These are phyloP conservation scores for Basipetospora chlamydospora DNA, from an alignment of 2,329 filamentous ascomycete genomes.

Conservation along the genomic window DNA sequence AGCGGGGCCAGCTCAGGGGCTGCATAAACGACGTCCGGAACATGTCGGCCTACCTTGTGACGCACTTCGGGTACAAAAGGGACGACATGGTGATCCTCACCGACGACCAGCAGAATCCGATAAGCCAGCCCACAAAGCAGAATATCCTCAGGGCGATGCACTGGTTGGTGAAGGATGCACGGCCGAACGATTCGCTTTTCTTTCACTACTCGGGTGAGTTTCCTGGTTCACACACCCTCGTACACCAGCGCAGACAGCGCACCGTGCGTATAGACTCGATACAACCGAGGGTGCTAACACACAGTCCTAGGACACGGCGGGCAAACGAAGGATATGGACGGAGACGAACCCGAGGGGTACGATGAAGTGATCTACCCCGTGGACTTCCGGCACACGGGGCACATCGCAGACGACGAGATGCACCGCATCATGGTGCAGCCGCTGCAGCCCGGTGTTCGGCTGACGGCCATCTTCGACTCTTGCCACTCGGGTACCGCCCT, in stretches of 20 bases:
- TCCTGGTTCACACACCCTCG: too few relatives aligned
- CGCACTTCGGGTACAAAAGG: conserved; percentile 80
- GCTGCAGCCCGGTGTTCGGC: conserved; percentile 38
- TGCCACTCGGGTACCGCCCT: conserved; percentile 54
- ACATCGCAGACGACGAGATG: conserved; percentile 76
- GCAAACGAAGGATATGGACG: conserved; percentile 66
- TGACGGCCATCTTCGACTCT: conserved; percentile 50
- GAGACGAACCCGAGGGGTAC: conserved; percentile 68
- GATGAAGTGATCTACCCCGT: conserved; percentile 78
- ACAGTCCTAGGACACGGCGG: conserved; percentile 54
- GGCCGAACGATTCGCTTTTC: conserved; percentile 86
- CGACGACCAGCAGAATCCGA: conserved; percentile 91
- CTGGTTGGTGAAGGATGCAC: conserved; percentile 89
- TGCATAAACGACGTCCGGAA: conserved; percentile 98
- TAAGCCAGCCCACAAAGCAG: conserved; percentile 92
- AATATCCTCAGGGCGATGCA: conserved; percentile 96
- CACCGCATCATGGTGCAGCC: conserved; percentile 56
- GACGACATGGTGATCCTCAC: conserved; percentile 97
- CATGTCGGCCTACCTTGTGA: conserved; percentile 81
- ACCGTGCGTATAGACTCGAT: too few relatives aligned
- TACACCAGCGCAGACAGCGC: too few relatives aligned
- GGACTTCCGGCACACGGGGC: conserved; percentile 64
- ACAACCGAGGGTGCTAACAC: not conserved
- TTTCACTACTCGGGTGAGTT: conserved; percentile 81
- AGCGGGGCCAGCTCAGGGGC: conserved; percentile 76